Evolutionary conservation across 306 rosid species (phyloP).

Genomic region (Styphnolobium japonicum): DNA sequence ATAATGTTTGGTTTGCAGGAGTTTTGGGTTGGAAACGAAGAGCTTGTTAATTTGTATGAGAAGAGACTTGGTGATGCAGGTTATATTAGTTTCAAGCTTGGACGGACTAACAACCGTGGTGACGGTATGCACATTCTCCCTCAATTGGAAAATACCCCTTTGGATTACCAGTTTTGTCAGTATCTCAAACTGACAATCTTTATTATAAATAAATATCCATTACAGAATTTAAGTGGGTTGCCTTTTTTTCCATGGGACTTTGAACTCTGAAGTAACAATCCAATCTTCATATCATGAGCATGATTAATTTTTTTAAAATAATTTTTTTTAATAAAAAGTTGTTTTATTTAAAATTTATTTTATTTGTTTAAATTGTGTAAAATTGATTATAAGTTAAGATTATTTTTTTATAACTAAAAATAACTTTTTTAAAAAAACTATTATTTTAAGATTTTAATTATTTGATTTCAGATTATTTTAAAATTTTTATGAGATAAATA

Average conservation of each 20-base stretch:
- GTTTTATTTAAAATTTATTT: too few relatives aligned
- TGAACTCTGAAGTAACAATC: background rate
- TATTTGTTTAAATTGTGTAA: too few relatives aligned
- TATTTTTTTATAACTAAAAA: too few relatives aligned
- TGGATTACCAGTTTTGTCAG: background rate
- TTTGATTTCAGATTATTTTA: too few relatives aligned
- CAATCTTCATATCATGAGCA: background rate
- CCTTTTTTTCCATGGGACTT: background rate
- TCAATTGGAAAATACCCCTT: background rate
- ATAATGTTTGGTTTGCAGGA: constrained; percentile 59
- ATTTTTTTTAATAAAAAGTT: too few relatives aligned
- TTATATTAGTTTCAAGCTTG: constrained; percentile 77
- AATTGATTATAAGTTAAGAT: too few relatives aligned
- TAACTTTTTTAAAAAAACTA: too few relatives aligned
- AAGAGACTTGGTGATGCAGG: constrained; percentile 75
- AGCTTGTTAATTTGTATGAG: constrained; percentile 78
- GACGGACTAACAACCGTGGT: constrained; percentile 93
- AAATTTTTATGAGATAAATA: too few relatives aligned
- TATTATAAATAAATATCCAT: background rate
- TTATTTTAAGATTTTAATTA: too few relatives aligned
- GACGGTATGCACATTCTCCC: constrained; percentile 59
- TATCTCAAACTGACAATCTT: background rate
- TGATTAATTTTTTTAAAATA: too few relatives aligned
- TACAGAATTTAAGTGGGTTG: background rate
- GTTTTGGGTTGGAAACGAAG: constrained; percentile 85